A percentile compares a stretch with the other conserved stretches of the same genome.
These are phyloP conservation scores for Lycium barbarum DNA, from an alignment of 257 asterid genomes.

Conservation along the genomic window DNA sequence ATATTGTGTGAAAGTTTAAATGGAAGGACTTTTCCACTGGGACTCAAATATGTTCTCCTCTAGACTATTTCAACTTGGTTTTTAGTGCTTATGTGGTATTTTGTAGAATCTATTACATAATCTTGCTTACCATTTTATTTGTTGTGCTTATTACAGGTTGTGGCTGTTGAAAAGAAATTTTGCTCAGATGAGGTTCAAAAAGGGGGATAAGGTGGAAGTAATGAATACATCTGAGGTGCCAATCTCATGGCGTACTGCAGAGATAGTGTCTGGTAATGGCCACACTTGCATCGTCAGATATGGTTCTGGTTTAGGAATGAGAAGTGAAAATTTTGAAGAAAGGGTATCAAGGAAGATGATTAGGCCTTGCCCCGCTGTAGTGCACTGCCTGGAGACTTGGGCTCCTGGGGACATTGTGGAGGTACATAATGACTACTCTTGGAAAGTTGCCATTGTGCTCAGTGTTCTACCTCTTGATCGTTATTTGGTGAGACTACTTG, in stretches of 20 bases:
- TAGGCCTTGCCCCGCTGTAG: slow-evolving; percentile 68
- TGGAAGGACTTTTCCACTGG: not conserved
- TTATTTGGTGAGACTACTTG: slow-evolving; percentile 66
- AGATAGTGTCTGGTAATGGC: slow-evolving; percentile 63
- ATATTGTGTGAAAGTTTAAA: not conserved
- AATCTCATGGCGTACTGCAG: slow-evolving; percentile 62
- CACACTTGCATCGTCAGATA: slow-evolving; percentile 55
- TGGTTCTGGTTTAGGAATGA: slow-evolving; percentile 46
- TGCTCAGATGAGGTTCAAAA: slow-evolving; percentile 59
- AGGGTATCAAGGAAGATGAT: slow-evolving; percentile 57
- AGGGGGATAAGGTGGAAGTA: slow-evolving; percentile 78
- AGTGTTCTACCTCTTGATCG: slow-evolving; percentile 46
- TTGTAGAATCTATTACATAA: not conserved
- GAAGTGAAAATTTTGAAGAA: slow-evolving; percentile 46
- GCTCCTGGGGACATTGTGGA: slow-evolving; percentile 69
- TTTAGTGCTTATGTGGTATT: slow-evolving; percentile 3
- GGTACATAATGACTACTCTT: slow-evolving; percentile 62
- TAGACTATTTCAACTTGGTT: not conserved
- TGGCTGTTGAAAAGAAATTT: slow-evolving; percentile 34
- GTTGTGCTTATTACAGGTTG: slow-evolving; percentile 42
- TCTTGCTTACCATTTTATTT: not conserved
- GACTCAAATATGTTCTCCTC: not conserved
- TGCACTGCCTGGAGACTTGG: slow-evolving; percentile 44
- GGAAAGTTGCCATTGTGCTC: slow-evolving; percentile 72
- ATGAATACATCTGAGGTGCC: slow-evolving; percentile 48